phyloP scores from a whole-genome alignment of 1,139 yeast genomes.

The Pichia kudriavzevii region DNA sequence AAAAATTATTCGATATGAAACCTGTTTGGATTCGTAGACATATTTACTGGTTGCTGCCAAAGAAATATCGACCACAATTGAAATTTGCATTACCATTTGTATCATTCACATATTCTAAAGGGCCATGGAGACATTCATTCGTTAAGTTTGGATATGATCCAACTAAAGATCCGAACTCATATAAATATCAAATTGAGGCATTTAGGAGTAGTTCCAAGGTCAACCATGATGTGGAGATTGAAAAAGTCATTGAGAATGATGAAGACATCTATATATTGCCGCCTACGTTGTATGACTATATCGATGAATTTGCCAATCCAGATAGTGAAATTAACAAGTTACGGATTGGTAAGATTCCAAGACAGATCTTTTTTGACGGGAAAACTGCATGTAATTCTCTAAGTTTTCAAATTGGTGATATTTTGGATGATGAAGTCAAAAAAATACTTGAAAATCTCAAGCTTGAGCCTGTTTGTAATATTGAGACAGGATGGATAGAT shows the following conservation, averaged over 20 bases:
- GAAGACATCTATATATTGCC: constrained; percentile 24
- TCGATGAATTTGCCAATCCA: constrained; percentile 22
- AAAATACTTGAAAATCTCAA: constrained; percentile 38
- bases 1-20: constrained; percentile 50
- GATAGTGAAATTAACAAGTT: constrained; percentile 19
- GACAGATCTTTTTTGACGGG: constrained; percentile 67
- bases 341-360: constrained; percentile 32
- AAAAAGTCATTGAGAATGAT: constrained; percentile 27
- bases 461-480: constrained; percentile 37
- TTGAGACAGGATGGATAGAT: constrained; percentile 71
- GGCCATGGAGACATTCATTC: constrained; percentile 95
- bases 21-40: constrained; percentile 88
- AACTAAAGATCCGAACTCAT: constrained; percentile 37
- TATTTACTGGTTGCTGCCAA: constrained; percentile 52
- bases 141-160: constrained; percentile 80
- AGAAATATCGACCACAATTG: constrained; percentile 42
- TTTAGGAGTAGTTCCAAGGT: constrained; percentile 44
- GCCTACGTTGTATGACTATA: constrained; percentile 22
- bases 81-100: constrained; percentile 80
- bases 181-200: constrained; percentile 73
- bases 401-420: constrained; percentile 76
- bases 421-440: constrained; percentile 57
- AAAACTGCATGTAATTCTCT: constrained; percentile 57
- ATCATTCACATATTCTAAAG: constrained; percentile 71
- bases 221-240: constrained; percentile 28